Evolutionary conservation across 805 yeast species (phyloP).

Genomic region (Schwanniomyces vanrijiae): DNA sequence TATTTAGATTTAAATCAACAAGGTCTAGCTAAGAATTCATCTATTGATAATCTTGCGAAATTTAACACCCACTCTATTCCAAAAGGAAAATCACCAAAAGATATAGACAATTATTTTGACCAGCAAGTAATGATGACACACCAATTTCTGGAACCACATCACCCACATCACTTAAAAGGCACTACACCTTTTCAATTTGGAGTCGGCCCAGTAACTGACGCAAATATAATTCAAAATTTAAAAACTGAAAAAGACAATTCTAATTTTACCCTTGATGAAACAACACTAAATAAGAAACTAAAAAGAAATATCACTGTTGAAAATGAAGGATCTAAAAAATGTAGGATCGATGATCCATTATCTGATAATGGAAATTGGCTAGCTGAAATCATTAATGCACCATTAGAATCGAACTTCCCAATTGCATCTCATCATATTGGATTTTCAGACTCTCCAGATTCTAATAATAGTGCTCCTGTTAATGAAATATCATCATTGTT

Average conservation of each 20-base stretch:
- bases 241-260: neutral
- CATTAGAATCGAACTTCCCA: slow-evolving; percentile 55
- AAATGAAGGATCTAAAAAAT: slow-evolving; percentile 1
- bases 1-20: slow-evolving; percentile 16
- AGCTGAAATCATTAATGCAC: slow-evolving; percentile 66
- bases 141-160: slow-evolving; percentile 35
- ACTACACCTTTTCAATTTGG: slow-evolving; percentile 39
- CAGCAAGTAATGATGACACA: slow-evolving; percentile 17
- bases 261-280: slow-evolving; percentile 1
- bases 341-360: slow-evolving; percentile 4
- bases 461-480: slow-evolving; percentile 7
- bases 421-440: slow-evolving; percentile 57
- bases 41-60: neutral
- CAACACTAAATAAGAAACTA: neutral
- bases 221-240: slow-evolving; percentile 5
- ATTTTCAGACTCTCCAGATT: slow-evolving; percentile 42
- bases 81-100: slow-evolving; percentile 10
- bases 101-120: slow-evolving; percentile 14
- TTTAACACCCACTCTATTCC: neutral
- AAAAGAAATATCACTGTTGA: slow-evolving; percentile 1
- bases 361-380: slow-evolving; percentile 56
- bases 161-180: slow-evolving; percentile 41
- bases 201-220: slow-evolving; percentile 20
- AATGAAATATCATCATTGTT: slow-evolving; percentile 54
- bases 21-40: neutral